Percentiles rank a stretch among this genome's conserved stretches.
phyloP scores from a whole-genome alignment of 805 yeast species.

The Komagataella pseudopastoris region DNA sequence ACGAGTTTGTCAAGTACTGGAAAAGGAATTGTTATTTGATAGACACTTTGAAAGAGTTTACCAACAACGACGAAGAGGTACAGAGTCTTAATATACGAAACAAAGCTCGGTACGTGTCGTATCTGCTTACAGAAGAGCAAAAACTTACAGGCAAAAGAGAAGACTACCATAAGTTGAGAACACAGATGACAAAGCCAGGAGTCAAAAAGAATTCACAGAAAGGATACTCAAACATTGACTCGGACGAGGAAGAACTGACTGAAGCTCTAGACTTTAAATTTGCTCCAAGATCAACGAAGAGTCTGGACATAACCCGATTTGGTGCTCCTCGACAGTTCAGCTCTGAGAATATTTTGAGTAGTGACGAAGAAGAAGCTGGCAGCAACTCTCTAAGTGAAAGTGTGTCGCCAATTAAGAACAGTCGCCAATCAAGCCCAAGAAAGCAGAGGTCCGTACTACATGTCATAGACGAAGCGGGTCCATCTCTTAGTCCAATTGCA shows the following conservation, averaged over 20 bases:
- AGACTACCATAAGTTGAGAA: constrained; percentile 24
- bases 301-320: constrained; percentile 17
- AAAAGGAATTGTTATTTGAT: constrained; percentile 22
- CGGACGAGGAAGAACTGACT: constrained; percentile 6
- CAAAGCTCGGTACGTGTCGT: constrained; percentile 21
- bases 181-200: constrained; percentile 30
- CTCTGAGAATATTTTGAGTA: constrained; percentile 6
- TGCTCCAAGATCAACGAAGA: constrained; percentile 8
- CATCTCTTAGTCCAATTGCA: background rate
- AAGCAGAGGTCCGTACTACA: background rate
- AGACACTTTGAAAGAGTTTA: constrained; percentile 14
- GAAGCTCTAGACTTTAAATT: constrained; percentile 2
- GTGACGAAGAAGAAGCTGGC: constrained; percentile 4
- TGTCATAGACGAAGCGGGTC: background rate
- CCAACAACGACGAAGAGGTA: constrained; percentile 9
- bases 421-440: background rate
- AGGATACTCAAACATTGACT: constrained; percentile 13
- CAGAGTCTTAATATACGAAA: constrained; percentile 20
- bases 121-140: constrained; percentile 16
- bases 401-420: background rate
- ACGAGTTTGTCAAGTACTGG: constrained; percentile 33
- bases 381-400: background rate
- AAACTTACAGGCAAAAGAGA: constrained; percentile 25
- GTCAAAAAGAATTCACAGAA: constrained; percentile 4
- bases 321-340: constrained; percentile 3